Conservation (phyloP, 2,329 filamentous ascomycete species). For the Colletotrichum salicis region DNA sequence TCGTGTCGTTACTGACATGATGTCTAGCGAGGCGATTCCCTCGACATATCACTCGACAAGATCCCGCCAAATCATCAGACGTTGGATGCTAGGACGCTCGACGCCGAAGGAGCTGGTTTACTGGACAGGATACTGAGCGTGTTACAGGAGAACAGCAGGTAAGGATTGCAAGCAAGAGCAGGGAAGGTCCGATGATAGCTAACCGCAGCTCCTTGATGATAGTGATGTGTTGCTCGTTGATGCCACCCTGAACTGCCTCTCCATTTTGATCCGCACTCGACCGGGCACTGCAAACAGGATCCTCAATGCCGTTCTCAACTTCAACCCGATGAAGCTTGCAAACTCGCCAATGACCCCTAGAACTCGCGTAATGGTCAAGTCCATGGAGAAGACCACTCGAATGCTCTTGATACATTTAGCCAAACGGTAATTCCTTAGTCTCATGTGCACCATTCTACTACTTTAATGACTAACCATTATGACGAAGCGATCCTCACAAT, state of each 20-base stretch:
- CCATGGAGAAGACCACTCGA: slow-evolving; percentile 93
- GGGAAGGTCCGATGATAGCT: slow-evolving; percentile 16
- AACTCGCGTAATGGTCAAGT: slow-evolving; percentile 84
- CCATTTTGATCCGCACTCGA: slow-evolving; percentile 83
- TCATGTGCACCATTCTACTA: neutral
- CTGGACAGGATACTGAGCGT: slow-evolving; percentile 87
- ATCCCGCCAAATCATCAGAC: slow-evolving; percentile 85
- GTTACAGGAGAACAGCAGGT: slow-evolving; percentile 89
- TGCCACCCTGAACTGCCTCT: slow-evolving; percentile 89
- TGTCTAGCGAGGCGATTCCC: slow-evolving; percentile 56
- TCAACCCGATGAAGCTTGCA: slow-evolving; percentile 88
- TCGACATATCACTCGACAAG: slow-evolving; percentile 86
- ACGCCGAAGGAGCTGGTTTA: slow-evolving; percentile 91
- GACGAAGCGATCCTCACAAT: slow-evolving; percentile 78
- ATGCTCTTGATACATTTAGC: slow-evolving; percentile 84
- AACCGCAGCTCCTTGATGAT: slow-evolving; percentile 28
- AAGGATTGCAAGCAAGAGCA: slow-evolving; percentile 45
- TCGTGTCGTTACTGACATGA: slow-evolving; percentile 38
- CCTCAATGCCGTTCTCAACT: slow-evolving; percentile 84
- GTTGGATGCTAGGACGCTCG: slow-evolving; percentile 81
- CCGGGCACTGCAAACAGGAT: slow-evolving; percentile 87
- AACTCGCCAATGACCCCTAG: slow-evolving; percentile 81
- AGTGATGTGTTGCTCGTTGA: slow-evolving; percentile 91
- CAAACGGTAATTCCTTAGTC: slow-evolving; percentile 69
- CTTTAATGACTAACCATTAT: slow-evolving; percentile 40